phyloP scores from a whole-genome alignment of 805 yeast genomes.

The Zygosaccharomyces lentus region DNA sequence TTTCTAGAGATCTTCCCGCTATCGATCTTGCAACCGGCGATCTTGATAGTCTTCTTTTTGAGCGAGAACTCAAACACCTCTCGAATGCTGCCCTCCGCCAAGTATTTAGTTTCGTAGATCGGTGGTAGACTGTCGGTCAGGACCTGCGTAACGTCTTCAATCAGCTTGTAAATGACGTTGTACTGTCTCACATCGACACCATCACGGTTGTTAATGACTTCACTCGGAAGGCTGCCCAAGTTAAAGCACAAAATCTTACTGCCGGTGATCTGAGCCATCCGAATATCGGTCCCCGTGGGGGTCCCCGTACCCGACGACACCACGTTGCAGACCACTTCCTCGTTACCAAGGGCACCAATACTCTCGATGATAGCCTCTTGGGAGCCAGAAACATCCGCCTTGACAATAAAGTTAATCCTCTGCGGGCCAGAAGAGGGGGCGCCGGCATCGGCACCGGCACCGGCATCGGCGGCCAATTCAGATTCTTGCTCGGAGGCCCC shows the following conservation, averaged over 20 bases:
- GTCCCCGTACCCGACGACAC: constrained; percentile 74
- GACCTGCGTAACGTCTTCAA: constrained; percentile 73
- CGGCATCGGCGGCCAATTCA: too few relatives aligned
- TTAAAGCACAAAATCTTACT: constrained; percentile 81
- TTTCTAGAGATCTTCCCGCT: constrained; percentile 63
- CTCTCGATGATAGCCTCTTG: constrained; percentile 89
- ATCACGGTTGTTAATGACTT: constrained; percentile 53
- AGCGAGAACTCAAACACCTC: constrained; percentile 67
- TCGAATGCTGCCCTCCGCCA: constrained; percentile 64
- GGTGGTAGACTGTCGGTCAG: constrained; percentile 61
- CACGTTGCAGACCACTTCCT: constrained; percentile 69
- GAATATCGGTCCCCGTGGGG: constrained; percentile 62
- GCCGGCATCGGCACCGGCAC: constrained; percentile 32
- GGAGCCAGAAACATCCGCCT: constrained; percentile 92
- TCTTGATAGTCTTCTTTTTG: constrained; percentile 50
- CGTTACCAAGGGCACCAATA: constrained; percentile 77
- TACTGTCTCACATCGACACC: constrained; percentile 55
- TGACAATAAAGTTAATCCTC: constrained; percentile 61
- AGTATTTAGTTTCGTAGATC: constrained; percentile 56
- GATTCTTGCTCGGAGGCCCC: too few relatives aligned
- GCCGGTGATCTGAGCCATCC: constrained; percentile 61
- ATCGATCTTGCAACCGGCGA: constrained; percentile 85
- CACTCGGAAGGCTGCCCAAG: constrained; percentile 56
- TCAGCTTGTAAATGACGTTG: constrained; percentile 80
- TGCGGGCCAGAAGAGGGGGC: constrained; percentile 20